Percentiles rank a stretch among this genome's conserved stretches.
Evolutionary conservation across 1,139 yeast species (phyloP).

Genomic region (Lodderomyces elongisporus): DNA sequence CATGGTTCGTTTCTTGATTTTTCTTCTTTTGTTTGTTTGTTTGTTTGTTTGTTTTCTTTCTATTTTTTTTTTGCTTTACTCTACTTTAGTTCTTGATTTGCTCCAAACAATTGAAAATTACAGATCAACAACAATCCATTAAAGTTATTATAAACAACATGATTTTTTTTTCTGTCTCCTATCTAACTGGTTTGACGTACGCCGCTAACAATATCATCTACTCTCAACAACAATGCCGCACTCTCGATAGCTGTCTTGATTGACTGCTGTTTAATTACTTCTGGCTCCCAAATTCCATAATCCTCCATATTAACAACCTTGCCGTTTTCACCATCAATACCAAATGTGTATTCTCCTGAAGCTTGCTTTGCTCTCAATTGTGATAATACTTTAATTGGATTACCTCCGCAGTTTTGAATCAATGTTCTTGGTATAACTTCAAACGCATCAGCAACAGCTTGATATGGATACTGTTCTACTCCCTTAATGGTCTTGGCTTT

Average conservation of each 20-base stretch:
- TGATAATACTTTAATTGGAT: constrained; percentile 83
- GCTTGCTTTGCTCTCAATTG: constrained; percentile 96
- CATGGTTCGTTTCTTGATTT: neutral
- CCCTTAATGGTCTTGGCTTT: constrained; percentile 92
- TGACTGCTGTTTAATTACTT: constrained; percentile 93
- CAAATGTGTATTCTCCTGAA: constrained; percentile 76
- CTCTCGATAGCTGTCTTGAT: constrained; percentile 96
- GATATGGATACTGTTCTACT: constrained; percentile 97
- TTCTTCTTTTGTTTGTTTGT: too few species aligned
- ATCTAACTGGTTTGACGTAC: constrained; percentile 62
- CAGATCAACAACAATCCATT: neutral
- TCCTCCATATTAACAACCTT: constrained; percentile 92
- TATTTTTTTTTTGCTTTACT: too few species aligned
- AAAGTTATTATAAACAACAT: neutral
- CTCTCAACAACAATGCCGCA: constrained; percentile 90
- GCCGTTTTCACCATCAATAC: constrained; percentile 93
- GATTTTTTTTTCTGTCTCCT: constrained; percentile 1
- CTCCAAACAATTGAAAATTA: too few species aligned
- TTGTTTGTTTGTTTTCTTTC: too few species aligned
- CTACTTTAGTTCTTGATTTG: too few species aligned
- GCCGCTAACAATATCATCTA: constrained; percentile 96
- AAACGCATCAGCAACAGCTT: constrained; percentile 97
- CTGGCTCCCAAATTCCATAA: constrained; percentile 99
- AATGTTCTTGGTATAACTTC: constrained; percentile 97
- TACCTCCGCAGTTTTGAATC: constrained; percentile 96